Conservation (phyloP, 2,329 filamentous ascomycete species). For the Talaromyces funiculosus region DNA sequence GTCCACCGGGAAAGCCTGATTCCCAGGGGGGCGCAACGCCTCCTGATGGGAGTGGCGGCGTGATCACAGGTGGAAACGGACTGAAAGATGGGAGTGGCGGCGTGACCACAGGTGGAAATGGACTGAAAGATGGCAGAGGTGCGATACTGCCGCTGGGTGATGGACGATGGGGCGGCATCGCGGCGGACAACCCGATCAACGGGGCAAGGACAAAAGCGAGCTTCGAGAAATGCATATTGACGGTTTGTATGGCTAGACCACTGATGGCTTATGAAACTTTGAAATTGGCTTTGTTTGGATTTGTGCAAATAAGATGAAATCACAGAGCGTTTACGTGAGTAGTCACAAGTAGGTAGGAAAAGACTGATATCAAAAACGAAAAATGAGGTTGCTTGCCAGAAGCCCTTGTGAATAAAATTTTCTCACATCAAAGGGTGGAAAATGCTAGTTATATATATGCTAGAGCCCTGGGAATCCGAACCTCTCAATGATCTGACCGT, state of each 20-base stretch:
- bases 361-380: background rate
- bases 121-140: conserved; percentile 3
- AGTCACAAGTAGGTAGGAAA: background rate
- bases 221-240: conserved; percentile 6
- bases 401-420: background rate
- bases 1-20: conserved; percentile 1
- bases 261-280: background rate
- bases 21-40: background rate
- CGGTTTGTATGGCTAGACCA: background rate
- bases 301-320: background rate
- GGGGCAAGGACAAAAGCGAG: background rate
- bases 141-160: background rate
- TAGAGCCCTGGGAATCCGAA: background rate
- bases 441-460: background rate
- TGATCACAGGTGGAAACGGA: background rate
- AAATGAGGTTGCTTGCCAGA: conserved; percentile 1
- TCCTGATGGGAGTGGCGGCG: conserved; percentile 1
- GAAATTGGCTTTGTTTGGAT: background rate
- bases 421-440: background rate
- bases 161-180: background rate
- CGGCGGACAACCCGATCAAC: conserved; percentile 8
- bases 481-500: background rate
- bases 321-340: background rate
- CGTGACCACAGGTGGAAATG: too few species aligned
- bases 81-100: conserved; percentile 4